These are phyloP conservation scores for Xylariaceae sp. DNA, from an alignment of 2,329 filamentous ascomycete species.

Conservation along the genomic window DNA sequence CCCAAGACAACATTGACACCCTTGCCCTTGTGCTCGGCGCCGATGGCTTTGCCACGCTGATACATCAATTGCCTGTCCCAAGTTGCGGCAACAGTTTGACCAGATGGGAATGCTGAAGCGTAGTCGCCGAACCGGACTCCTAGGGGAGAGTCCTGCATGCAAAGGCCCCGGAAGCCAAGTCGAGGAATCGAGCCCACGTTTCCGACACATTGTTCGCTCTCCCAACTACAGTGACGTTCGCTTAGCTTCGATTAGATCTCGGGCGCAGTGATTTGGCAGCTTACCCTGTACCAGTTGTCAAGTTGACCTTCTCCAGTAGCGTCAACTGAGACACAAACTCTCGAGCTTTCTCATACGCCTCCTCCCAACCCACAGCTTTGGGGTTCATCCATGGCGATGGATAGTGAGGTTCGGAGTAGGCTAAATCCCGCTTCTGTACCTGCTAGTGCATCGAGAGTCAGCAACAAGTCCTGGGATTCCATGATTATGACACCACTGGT, in stretches of 20 bases:
- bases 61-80: conserved; percentile 74
- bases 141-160: conserved; percentile 80
- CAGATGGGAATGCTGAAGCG: conserved; percentile 75
- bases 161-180: conserved; percentile 68
- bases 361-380: conserved; percentile 65
- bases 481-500: no score
- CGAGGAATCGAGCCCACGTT: conserved; percentile 67
- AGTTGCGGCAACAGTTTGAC: conserved; percentile 75
- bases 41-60: conserved; percentile 67
- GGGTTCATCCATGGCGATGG: conserved; percentile 85
- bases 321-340: conserved; percentile 81
- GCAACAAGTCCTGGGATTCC: no score
- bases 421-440: conserved; percentile 20
- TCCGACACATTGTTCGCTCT: conserved; percentile 71
- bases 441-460: no score
- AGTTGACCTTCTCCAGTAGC: conserved; percentile 84
- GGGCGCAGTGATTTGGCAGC: conserved; percentile 23
- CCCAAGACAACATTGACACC: conserved; percentile 71
- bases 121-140: conserved; percentile 76
- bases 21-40: conserved; percentile 65
- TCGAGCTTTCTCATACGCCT: conserved; percentile 70
- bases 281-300: conserved; percentile 86
- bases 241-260: no score
- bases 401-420: conserved; percentile 46
- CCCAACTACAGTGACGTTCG: conserved; percentile 45